phyloP scores from a whole-genome alignment of 495 filamentous ascomycete species.

The Xanthoparmelia taractica region DNA sequence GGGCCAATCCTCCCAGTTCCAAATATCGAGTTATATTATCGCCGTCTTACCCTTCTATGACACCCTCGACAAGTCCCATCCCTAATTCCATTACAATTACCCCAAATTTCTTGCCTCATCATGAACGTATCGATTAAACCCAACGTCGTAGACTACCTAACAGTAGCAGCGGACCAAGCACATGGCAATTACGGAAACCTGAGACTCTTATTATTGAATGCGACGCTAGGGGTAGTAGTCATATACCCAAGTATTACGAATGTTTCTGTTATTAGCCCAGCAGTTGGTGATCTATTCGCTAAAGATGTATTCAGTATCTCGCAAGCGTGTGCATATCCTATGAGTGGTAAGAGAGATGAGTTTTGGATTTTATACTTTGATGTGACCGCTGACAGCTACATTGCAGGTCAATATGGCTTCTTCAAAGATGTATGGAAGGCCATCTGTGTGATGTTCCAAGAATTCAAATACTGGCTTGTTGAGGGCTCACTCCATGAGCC shows the following conservation, averaged over 20 bases:
- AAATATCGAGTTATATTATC: neutral
- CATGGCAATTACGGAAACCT: neutral
- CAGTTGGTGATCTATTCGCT: neutral
- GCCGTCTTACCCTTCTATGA: neutral
- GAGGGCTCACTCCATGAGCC: neutral
- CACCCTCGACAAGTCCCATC: neutral
- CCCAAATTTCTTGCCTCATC: neutral
- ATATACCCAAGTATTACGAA: neutral
- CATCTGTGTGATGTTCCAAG: neutral
- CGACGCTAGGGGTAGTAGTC: neutral
- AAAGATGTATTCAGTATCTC: neutral
- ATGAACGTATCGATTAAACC: constrained; percentile 2
- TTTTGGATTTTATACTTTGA: neutral
- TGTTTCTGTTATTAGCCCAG: neutral
- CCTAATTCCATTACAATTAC: neutral
- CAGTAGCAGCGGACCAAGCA: neutral
- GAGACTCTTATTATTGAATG: neutral
- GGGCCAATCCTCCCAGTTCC: neutral
- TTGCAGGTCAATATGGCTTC: constrained; percentile 12
- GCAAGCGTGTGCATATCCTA: constrained; percentile 7
- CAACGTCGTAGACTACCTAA: neutral
- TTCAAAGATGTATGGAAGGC: neutral
- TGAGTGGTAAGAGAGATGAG: neutral
- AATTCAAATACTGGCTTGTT: neutral
- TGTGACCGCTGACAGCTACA: neutral